Evolutionary conservation across 495 filamentous ascomycete genomes (phyloP).

Genomic region (Cladorrhinum samala): DNA sequence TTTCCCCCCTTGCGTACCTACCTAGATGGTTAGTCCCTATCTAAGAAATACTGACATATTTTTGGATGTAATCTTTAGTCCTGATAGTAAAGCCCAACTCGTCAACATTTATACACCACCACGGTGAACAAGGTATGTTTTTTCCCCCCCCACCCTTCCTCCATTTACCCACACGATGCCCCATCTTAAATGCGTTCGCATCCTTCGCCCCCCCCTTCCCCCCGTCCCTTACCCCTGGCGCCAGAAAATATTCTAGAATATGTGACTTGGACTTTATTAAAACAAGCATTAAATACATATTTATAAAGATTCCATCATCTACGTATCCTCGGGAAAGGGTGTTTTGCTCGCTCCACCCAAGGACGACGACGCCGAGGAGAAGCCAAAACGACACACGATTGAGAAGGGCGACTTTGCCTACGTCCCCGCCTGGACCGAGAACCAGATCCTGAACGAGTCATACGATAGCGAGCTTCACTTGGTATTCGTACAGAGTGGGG

Average conservation of each 20-base stretch:
- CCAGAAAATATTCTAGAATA: no score
- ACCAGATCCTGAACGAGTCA: conserved; percentile 60
- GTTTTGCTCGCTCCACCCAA: conserved; percentile 35
- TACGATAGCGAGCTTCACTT: conserved; percentile 50
- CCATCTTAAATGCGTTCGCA: no score
- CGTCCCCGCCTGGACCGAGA: conserved; percentile 58
- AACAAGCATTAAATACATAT: not conserved
- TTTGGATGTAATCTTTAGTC: no score
- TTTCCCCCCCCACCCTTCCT: conserved; percentile 5
- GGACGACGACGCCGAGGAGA: conserved; percentile 28
- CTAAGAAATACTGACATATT: not conserved
- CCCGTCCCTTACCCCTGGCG: no score
- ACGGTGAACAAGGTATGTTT: conserved; percentile 44
- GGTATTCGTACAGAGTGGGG: conserved; percentile 55
- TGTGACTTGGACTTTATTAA: no score
- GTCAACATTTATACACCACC: conserved; percentile 37
- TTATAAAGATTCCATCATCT: conserved; percentile 40
- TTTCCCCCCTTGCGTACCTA: not conserved
- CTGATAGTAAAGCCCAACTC: conserved; percentile 37
- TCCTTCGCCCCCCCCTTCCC: no score
- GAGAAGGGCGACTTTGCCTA: conserved; percentile 57
- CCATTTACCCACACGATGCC: not conserved
- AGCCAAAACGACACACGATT: conserved; percentile 45
- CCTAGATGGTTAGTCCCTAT: not conserved
- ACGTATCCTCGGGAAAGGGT: conserved; percentile 37